phyloP scores from a whole-genome alignment of 2,329 filamentous ascomycete genomes.

The Diaporthe vaccinii region DNA sequence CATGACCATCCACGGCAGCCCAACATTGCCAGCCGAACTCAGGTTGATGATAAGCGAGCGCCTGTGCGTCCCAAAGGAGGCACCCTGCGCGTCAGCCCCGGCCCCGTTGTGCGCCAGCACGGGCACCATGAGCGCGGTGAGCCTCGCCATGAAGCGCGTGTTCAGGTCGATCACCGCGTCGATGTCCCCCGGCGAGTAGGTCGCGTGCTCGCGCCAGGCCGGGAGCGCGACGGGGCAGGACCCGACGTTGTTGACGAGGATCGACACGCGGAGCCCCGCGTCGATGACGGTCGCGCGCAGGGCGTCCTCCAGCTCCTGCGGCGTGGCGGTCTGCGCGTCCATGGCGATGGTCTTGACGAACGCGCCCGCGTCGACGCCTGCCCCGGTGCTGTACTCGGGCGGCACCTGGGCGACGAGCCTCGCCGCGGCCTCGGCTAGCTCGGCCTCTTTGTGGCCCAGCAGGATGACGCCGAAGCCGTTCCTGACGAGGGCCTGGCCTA shows the following conservation, averaged over 20 bases:
- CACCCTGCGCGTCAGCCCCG: conserved; percentile 20
- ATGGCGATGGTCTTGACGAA: conserved; percentile 49
- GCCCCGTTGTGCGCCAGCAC: conserved; percentile 42
- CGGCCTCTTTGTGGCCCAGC: conserved; percentile 49
- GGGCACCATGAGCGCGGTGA: conserved; percentile 50
- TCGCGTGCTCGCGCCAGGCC: conserved; percentile 47
- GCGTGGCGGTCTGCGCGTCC: conserved; percentile 48
- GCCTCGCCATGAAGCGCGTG: conserved; percentile 52
- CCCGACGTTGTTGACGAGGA: conserved; percentile 53
- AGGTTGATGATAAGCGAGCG: conserved; percentile 49
- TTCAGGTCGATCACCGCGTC: conserved; percentile 51
- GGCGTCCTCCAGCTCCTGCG: conserved; percentile 45
- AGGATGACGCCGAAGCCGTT: conserved; percentile 53
- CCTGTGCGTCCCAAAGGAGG: conserved; percentile 25
- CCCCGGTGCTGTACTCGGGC: conserved; percentile 11
- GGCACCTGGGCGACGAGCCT: conserved; percentile 40
- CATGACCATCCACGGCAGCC: conserved; percentile 48
- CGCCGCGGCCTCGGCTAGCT: conserved; percentile 47
- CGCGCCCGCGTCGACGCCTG: conserved; percentile 40
- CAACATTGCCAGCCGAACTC: conserved; percentile 46
- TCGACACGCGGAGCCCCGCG: conserved; percentile 45
- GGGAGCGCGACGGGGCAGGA: conserved; percentile 46
- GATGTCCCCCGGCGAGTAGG: conserved; percentile 48
- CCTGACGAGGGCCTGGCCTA: conserved; percentile 49
- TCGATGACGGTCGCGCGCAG: conserved; percentile 43